Evolutionary conservation across 2,329 filamentous ascomycete genomes (phyloP), one percentile per base, ranked within the genome.

Genomic region (Teratosphaeria pseudoeucalypti): DNA sequence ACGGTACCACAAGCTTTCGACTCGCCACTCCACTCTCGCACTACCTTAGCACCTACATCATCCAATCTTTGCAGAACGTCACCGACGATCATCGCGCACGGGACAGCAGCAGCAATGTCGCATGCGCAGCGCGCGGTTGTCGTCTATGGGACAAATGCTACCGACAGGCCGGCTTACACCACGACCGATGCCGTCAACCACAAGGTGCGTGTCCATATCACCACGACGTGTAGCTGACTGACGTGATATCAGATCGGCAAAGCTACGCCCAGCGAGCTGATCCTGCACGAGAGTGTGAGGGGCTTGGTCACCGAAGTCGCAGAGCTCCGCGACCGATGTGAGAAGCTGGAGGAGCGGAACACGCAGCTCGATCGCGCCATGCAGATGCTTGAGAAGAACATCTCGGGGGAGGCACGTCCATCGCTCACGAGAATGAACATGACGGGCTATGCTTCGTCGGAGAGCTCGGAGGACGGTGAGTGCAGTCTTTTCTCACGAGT

Each of bases 221-320:
- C n/a, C 29, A 11, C 23, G n/a, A 55, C 16, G 16, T 11, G 16
- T 55, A 34, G 11, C 29, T 7, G 29, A 55, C 34, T 56, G 37
- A 49, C 55, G 14, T 23, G 12, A 19, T 49, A 58, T 32, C 34
- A 39, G 16, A 49, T 9, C 9, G 43, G 43, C 43, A 23, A 52
- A 19, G 32, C 55, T 10, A 47, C 26, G 14, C 56, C 59, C 3
- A 52, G 52, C 14, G 56, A 61, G 27, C 59, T 61, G 19, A 54
- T 61, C 53, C n/a, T 61, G 2, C 59, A 61, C 27, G 59, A 61
- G 57, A 61, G 37, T 34, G 43, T 61, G n/a, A 27, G 16, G 2
- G 19, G 39, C 27, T 34, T 61, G n/a, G 27, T 61, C 27, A 32
- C 26, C 7, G 56, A 61, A 32, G 39, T 61, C 39, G 34, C 39